Evolutionary conservation across 805 yeast species (phyloP).

Genomic region (Candida pseudoglaebosa): DNA sequence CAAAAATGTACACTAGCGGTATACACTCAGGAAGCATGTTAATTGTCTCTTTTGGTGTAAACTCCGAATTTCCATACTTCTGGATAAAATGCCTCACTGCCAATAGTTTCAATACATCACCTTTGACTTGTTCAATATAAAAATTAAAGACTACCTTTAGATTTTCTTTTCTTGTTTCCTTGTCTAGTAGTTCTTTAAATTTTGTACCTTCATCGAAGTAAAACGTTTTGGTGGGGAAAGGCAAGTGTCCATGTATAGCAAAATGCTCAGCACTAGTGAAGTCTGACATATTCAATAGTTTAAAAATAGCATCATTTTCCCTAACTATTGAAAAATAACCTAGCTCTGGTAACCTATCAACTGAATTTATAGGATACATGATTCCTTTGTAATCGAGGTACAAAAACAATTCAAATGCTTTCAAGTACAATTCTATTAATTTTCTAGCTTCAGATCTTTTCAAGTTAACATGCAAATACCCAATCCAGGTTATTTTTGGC

Average conservation of each 20-base stretch:
- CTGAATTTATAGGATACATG: not conserved
- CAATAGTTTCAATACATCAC: constrained; percentile 7
- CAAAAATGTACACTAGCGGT: constrained; percentile 25
- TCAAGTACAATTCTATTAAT: constrained; percentile 26
- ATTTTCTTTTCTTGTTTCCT: constrained; percentile 3
- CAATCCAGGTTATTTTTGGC: constrained; percentile 39
- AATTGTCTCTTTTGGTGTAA: constrained; percentile 23
- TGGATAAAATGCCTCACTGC: constrained; percentile 28
- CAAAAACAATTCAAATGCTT: constrained; percentile 30
- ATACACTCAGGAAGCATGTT: constrained; percentile 26
- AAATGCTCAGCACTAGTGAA: constrained; percentile 32
- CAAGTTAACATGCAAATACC: constrained; percentile 24
- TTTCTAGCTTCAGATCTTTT: constrained; percentile 24
- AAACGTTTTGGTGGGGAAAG: constrained; percentile 16
- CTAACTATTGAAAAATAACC: not conserved
- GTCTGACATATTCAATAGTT: constrained; percentile 22
- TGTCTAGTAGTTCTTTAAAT: not conserved
- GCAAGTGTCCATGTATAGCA: constrained; percentile 19
- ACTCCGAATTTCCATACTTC: constrained; percentile 18
- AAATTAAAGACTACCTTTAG: constrained; percentile 15
- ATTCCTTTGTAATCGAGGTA: constrained; percentile 1
- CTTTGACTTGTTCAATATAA: constrained; percentile 13
- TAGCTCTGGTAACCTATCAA: constrained; percentile 3
- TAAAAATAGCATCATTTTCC: constrained; percentile 5
- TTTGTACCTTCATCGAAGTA: constrained; percentile 11